Conservation (phyloP, 2,329 filamentous ascomycete species). For the Epicoccum sorghinum region DNA sequence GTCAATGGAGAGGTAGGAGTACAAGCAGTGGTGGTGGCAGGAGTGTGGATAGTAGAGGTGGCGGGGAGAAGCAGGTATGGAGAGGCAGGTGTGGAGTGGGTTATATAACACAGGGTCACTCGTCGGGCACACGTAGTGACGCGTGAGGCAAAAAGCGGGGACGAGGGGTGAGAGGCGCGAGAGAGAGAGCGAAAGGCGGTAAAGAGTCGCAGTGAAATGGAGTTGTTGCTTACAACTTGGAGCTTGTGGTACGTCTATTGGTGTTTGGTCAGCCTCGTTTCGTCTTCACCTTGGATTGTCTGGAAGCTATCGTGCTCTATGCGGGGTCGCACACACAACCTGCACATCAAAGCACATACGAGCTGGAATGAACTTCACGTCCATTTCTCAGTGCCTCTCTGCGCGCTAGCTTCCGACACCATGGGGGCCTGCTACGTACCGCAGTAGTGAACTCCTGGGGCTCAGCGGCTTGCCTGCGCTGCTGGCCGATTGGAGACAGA, state of each 20-base stretch:
- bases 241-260: constrained; percentile 71
- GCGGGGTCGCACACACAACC: constrained; percentile 1
- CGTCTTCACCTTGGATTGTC: constrained; percentile 27
- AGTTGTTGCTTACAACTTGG: constrained; percentile 69
- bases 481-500: constrained; percentile 64
- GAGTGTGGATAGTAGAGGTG: neutral
- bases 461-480: constrained; percentile 60
- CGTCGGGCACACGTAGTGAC: too few species aligned
- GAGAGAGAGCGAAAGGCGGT: too few species aligned
- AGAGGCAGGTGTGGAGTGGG: neutral
- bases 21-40: constrained; percentile 27
- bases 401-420: constrained; percentile 3
- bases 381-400: neutral
- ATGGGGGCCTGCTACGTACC: constrained; percentile 51
- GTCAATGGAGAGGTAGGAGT: constrained; percentile 23
- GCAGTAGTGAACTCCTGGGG: constrained; percentile 60
- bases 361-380: neutral
- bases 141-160: too few species aligned
- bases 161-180: constrained; percentile 11
- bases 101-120: too few species aligned
- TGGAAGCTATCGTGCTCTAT: constrained; percentile 1
- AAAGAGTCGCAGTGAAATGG: constrained; percentile 32
- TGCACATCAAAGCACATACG: neutral
- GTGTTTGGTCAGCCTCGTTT: constrained; percentile 34
- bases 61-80: constrained; percentile 3